Evolutionary conservation across 2,329 filamentous ascomycete genomes (phyloP), one percentile per base, ranked within the genome.

Genomic region (Trichoderma sp.): DNA sequence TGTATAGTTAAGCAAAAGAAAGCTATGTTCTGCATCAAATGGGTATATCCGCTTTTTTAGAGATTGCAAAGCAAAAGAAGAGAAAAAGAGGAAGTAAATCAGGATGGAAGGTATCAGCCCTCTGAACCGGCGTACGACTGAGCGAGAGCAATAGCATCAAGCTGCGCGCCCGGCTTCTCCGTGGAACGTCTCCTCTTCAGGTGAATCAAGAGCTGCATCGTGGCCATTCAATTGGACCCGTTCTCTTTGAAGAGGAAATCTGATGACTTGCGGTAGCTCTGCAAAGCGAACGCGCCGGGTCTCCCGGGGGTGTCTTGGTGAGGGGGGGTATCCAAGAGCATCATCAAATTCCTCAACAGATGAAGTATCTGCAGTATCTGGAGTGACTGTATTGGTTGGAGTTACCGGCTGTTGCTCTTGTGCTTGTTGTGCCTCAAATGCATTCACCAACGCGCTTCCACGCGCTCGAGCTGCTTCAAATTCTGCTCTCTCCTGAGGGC

Each of bases 391-490:
- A 43, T 4, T 43, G 16, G 19, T 5, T 43, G 40, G 5, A 35
- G n/a, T 29, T 1, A 21, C 52, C 16, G 21, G 52, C 3, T 29
- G 56, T 5, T 19, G 56, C 11, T 33, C 16, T 31, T 35, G 49
- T 55, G 35, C n/a, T 24, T 24, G 47, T n/a, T 24, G 33, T 19
- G 52, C 21, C 6, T 56, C 52, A 27, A 56, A 37, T 7, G 64
- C 55, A 16, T 47, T 27, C 35, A 49, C 14, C 16, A 60, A 11
- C 27, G 64, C 64, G 10, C 49, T 24, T 24, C 64, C 64, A 59
- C 55, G 35, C 5, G 67, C 67, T 35, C 67, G 67, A 13, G 59
- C 49, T 5, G 58, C 67, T 24, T 57, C 58, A 33, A 68, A 68
- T 11, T 68, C 47, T 16, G 47, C 31, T 4, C 58, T 35, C 19